Evolutionary conservation across 1,284 basidiomycete genomes (phyloP).

Genomic region (Tylopilus microsporus): DNA sequence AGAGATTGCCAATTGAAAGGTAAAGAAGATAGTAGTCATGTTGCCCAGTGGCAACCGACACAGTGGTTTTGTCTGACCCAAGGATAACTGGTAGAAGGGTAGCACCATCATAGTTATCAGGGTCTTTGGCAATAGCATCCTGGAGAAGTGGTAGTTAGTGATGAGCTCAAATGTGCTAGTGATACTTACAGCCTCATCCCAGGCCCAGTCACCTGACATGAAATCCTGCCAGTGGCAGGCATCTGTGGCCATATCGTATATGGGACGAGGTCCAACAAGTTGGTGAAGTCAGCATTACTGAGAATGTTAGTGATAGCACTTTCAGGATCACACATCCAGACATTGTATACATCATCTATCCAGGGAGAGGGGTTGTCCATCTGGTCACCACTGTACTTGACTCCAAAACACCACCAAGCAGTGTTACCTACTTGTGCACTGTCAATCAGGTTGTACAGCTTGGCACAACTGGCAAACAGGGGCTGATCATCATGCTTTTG

Average conservation of each 20-base stretch:
- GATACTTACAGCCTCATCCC: too few species aligned
- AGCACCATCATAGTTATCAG: not conserved
- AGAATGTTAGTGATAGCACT: too few species aligned
- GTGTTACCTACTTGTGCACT: not conserved
- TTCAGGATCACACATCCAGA: not conserved
- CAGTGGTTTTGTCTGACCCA: not conserved
- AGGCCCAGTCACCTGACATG: not conserved
- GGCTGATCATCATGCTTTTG: not conserved
- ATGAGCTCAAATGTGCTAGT: too few species aligned
- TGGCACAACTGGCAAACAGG: not conserved
- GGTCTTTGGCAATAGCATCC: not conserved
- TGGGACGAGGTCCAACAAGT: not conserved
- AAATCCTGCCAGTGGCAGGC: not conserved
- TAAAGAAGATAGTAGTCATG: conserved; percentile 3
- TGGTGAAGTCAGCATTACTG: too few species aligned
- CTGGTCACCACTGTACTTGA: not conserved
- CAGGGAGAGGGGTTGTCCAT: not conserved
- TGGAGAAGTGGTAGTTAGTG: too few species aligned
- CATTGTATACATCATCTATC: not conserved
- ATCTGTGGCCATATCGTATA: not conserved
- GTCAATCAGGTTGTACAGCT: not conserved
- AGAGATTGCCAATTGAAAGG: not conserved
- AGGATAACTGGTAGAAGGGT: not conserved
- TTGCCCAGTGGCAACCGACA: not conserved
- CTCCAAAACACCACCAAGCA: not conserved